Evolutionary conservation across 371 early-diverging fungal species (phyloP).

Genomic region (Mucor indicus): DNA sequence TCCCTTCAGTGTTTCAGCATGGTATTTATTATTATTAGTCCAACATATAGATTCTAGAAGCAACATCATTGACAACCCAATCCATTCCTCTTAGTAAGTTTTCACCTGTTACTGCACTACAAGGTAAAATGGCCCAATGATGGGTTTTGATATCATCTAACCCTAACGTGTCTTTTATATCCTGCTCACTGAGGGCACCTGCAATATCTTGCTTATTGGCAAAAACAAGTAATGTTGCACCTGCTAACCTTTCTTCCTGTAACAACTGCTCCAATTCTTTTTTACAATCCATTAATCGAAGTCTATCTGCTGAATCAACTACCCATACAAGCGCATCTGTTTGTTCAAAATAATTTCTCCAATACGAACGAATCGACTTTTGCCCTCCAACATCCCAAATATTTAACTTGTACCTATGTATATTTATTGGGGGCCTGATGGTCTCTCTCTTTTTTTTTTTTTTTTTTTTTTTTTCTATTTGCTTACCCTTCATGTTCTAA

Average conservation of each 20-base stretch:
- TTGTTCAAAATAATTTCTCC: conserved; percentile 99
- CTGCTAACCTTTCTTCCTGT: conserved; percentile 89
- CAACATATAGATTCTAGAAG: conserved; percentile 77
- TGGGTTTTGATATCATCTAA: conserved; percentile 79
- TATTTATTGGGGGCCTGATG: background rate
- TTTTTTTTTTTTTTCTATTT: background rate
- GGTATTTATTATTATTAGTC: conserved; percentile 30
- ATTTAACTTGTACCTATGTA: conserved; percentile 30
- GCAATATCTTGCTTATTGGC: conserved; percentile 97
- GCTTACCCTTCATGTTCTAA: conserved; percentile 76
- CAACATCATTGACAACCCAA: conserved; percentile 93
- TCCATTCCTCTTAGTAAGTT: conserved; percentile 87
- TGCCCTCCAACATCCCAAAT: conserved; percentile 98
- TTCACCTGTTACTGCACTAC: conserved; percentile 90
- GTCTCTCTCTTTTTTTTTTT: too few species aligned
- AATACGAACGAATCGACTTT: conserved; percentile 94
- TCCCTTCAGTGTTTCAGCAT: background rate
- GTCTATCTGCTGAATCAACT: conserved; percentile 92
- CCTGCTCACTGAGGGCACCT: conserved; percentile 70
- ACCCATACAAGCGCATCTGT: conserved; percentile 99
- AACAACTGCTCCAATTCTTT: conserved; percentile 75
- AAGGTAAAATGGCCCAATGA: conserved; percentile 89
- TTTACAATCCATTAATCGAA: conserved; percentile 79
- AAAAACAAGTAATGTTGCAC: conserved; percentile 89
- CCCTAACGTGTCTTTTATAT: conserved; percentile 71